A percentile compares a stretch with the other conserved stretches of the same genome.
phyloP scores from a whole-genome alignment of 257 asterid genomes.

The Rubia yunnanensis region DNA sequence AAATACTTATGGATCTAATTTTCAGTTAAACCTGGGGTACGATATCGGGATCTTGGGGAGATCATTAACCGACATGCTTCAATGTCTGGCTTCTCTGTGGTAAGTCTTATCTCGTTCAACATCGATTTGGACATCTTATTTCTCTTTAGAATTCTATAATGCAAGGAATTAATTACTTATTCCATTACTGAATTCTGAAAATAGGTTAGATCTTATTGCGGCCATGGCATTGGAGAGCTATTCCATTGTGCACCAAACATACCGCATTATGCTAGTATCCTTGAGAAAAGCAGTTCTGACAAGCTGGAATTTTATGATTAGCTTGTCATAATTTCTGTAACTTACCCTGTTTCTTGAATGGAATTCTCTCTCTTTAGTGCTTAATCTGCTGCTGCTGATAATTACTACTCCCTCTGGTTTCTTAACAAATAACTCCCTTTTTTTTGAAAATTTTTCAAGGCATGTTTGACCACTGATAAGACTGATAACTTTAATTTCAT shows the following conservation, averaged over 20 bases:
- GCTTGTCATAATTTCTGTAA: background rate
- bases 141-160: background rate
- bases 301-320: background rate
- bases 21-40: conserved; percentile 89
- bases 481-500: no score
- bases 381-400: background rate
- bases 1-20: conserved; percentile 9
- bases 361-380: background rate
- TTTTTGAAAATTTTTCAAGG: no score
- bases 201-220: conserved; percentile 81
- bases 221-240: conserved; percentile 98
- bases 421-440: no score
- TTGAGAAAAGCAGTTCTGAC: conserved; percentile 8
- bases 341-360: background rate
- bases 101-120: conserved; percentile 12
- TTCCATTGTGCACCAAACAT: conserved; percentile 97
- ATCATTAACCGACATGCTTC: conserved; percentile 79
- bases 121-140: background rate
- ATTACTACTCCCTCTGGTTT: no score
- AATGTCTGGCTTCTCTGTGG: conserved; percentile 95
- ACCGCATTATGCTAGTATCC: conserved; percentile 99
- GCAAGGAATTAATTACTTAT: background rate
- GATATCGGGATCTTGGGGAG: conserved; percentile 93
- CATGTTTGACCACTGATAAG: no score
- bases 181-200: conserved; percentile 9